These are phyloP conservation scores for Suillus sp. DNA, from an alignment of 768 basidiomycete species.

Conservation along the genomic window DNA sequence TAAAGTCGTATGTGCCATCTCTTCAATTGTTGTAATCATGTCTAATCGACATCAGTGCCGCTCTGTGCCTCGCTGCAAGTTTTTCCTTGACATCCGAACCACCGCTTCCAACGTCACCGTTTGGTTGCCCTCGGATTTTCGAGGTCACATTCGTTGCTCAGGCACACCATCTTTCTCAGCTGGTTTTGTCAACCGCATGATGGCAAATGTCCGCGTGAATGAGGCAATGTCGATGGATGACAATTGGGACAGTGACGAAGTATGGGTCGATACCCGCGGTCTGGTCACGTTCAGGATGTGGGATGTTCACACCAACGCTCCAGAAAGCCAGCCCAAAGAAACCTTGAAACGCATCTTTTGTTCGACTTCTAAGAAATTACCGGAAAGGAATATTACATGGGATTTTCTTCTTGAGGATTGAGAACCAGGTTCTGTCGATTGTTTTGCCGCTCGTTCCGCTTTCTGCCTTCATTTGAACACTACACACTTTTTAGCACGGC, in stretches of 20 bases:
- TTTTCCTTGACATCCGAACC: slow-evolving; percentile 66
- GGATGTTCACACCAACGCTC: slow-evolving; percentile 67
- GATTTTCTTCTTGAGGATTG: slow-evolving; percentile 78
- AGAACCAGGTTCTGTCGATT: slow-evolving; percentile 9
- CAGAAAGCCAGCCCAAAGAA: slow-evolving; percentile 66
- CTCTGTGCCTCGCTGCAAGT: slow-evolving; percentile 51
- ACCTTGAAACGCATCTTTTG: slow-evolving; percentile 64
- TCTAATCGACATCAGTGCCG: slow-evolving; percentile 50
- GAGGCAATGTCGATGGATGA: slow-evolving; percentile 34
- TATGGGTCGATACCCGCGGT: slow-evolving; percentile 63
- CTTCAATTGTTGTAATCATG: slow-evolving; percentile 14
- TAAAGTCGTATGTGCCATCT: slow-evolving; percentile 61
- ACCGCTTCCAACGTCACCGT: slow-evolving; percentile 70
- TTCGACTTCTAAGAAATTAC: slow-evolving; percentile 50
- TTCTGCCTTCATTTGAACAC: slow-evolving; percentile 10
- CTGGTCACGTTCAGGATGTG: slow-evolving; percentile 75
- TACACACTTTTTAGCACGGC: slow-evolving; percentile 3
- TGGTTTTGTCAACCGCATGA: slow-evolving; percentile 72
- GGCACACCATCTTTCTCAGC: slow-evolving; percentile 62
- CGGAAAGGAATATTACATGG: slow-evolving; percentile 66
- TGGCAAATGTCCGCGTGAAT: slow-evolving; percentile 53
- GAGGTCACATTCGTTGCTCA: slow-evolving; percentile 60
- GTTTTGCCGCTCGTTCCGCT: slow-evolving; percentile 18
- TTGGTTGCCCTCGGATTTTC: slow-evolving; percentile 81
- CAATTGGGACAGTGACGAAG: slow-evolving; percentile 54